Base-by-base conservation (phyloP, 1,284 basidiomycete species). In the Inonotus obliquus region DNA sequence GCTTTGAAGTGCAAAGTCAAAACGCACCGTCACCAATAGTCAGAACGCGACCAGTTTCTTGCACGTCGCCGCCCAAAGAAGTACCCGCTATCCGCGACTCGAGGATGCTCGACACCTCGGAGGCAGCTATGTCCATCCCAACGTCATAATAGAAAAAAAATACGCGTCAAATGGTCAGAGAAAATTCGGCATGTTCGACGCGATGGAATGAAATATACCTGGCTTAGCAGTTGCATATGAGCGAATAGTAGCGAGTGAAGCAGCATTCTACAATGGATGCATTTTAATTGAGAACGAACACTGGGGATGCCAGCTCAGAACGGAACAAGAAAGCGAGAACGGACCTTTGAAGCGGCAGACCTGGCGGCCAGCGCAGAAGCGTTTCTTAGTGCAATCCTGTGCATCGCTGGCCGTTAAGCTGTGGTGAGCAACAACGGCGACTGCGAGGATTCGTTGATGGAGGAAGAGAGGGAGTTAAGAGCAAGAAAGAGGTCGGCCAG, bases 31-130 rank as follows among this genome's bases (percentile, higher is more conserved):
- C 54, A 56, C 65, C 35, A 19, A 85, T 92, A 69, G 92, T 98
- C 78, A 98, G 81, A 70, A 99, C 96, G 76, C 95, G 94, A 74
- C 96, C 96, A 67, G 96, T 98, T 83, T 99, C 96, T 82, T 98
- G 94, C 73, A 98, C 93, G 77, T 98, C 96, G 74, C 87, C 92
- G 72, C 92, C 89, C 70, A 94, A 82, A 70, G 89, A 83, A 68
- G 92, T 85, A 76, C 96, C 96, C 70, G 96, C 87, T 77, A 99
- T 99, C 77, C 96, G 94, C 75, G 91, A 92, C 85, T 99, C 96
- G 74, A 99, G 89, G 81, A 99, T 98, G 72, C 94, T 95, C 65
- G 95, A 96, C 71, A 99, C 96, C 86, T 99, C 96, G 73, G 96
- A 96, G 70, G 96, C 96, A 77, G 95, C 96, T 98, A 71, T 64